These are phyloP conservation scores for Penicillium ochrochloron DNA, from an alignment of 495 filamentous ascomycete species.

Conservation along the genomic window DNA sequence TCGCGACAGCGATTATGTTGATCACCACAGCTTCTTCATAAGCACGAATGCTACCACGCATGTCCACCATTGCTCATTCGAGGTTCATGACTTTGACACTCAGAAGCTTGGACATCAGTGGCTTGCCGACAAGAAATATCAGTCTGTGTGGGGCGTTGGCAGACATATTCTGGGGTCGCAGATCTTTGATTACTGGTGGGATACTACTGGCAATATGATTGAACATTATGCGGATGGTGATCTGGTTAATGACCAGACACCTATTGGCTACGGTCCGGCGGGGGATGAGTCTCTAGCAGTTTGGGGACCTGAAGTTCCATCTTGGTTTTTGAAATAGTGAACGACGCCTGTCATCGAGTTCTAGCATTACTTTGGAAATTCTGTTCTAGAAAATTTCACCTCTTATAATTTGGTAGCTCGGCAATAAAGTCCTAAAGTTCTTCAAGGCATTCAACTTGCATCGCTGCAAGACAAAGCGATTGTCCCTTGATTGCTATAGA, in stretches of 20 bases:
- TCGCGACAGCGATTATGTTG: constrained; percentile 60
- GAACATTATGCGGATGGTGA: constrained; percentile 77
- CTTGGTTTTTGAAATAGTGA: constrained; percentile 23
- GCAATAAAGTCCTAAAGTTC: neutral
- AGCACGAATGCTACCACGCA: constrained; percentile 57
- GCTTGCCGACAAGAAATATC: constrained; percentile 65
- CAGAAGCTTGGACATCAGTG: constrained; percentile 76
- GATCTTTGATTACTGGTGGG: constrained; percentile 80
- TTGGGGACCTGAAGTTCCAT: constrained; percentile 41
- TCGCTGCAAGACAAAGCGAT: neutral
- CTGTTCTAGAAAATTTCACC: neutral
- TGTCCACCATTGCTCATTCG: constrained; percentile 75
- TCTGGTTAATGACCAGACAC: constrained; percentile 62
- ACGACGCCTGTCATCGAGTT: neutral
- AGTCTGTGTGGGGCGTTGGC: constrained; percentile 75
- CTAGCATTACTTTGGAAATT: neutral
- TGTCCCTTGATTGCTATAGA: neutral
- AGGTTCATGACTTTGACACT: constrained; percentile 77
- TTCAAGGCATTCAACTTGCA: neutral
- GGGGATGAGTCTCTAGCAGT: constrained; percentile 34
- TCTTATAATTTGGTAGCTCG: neutral
- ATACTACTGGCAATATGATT: constrained; percentile 64
- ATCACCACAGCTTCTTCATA: constrained; percentile 80
- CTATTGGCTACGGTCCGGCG: constrained; percentile 39
- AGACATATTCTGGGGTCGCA: constrained; percentile 75